A percentile compares a stretch with the other conserved stretches of the same genome.
phyloP scores from a whole-genome alignment of 1,284 basidiomycete species.

The Leccinum ponderosum region DNA sequence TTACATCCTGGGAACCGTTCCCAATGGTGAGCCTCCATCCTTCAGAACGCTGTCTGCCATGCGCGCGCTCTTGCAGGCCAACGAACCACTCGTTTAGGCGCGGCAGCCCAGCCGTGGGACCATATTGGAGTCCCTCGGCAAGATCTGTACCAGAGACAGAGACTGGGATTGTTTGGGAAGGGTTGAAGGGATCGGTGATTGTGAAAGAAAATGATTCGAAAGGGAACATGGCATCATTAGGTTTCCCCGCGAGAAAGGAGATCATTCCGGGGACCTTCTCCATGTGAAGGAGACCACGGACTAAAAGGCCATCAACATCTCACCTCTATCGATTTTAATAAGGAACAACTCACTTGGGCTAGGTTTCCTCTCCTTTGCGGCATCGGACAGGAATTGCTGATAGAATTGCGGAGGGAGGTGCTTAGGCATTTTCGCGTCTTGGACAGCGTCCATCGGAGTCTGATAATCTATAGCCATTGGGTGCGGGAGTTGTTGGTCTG shows the following conservation, averaged over 20 bases:
- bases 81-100: conserved; percentile 66
- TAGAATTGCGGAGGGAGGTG: conserved; percentile 54
- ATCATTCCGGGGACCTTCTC: conserved; percentile 81
- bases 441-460: background rate
- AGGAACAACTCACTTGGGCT: conserved; percentile 54
- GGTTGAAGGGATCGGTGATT: conserved; percentile 47
- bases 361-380: conserved; percentile 57
- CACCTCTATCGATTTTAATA: background rate
- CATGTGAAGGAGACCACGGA: conserved; percentile 68
- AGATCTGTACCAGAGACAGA: conserved; percentile 60
- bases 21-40: conserved; percentile 81
- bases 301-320: conserved; percentile 32
- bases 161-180: conserved; percentile 45
- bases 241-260: conserved; percentile 86
- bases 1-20: conserved; percentile 84
- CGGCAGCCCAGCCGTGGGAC: conserved; percentile 71
- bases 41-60: conserved; percentile 57
- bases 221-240: conserved; percentile 90
- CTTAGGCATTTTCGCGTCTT: conserved; percentile 1
- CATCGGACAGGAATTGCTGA: conserved; percentile 52
- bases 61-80: conserved; percentile 65
- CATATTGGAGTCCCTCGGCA: conserved; percentile 73
- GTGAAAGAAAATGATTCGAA: conserved; percentile 75
- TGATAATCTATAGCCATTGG: conserved; percentile 14
- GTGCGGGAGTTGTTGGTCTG: background rate